A percentile compares a stretch with the other conserved stretches of the same genome.
phyloP scores from a whole-genome alignment of 768 basidiomycete genomes.

The Solioccasus polychromus region DNA sequence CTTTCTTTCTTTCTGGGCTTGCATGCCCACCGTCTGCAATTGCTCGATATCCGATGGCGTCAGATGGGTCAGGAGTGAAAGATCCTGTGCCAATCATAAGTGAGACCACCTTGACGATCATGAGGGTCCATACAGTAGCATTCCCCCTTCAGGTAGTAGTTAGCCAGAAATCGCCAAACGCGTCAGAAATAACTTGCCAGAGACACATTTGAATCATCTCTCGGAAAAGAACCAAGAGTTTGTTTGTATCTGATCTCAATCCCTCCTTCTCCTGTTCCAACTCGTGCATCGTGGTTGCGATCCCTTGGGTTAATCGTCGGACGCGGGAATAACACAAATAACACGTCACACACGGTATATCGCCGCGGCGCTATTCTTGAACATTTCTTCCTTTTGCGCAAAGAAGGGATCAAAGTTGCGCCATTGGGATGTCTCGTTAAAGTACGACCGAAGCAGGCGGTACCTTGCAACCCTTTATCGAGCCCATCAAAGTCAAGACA shows the following conservation, averaged over 20 bases:
- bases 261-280: constrained; percentile 49
- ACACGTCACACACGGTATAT: constrained; percentile 61
- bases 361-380: constrained; percentile 72
- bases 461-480: constrained; percentile 51
- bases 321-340: not conserved
- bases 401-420: constrained; percentile 79
- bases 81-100: constrained; percentile 53
- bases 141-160: constrained; percentile 67
- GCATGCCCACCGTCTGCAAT: constrained; percentile 78
- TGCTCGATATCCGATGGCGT: constrained; percentile 78
- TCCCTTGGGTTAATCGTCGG: constrained; percentile 43
- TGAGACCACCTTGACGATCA: not conserved
- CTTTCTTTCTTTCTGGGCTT: constrained; percentile 74
- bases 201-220: constrained; percentile 92
- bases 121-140: constrained; percentile 63
- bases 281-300: constrained; percentile 70
- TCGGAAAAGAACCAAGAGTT: constrained; percentile 63
- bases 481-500: not conserved
- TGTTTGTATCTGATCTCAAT: constrained; percentile 45
- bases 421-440: constrained; percentile 70
- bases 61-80: constrained; percentile 86
- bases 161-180: not conserved
- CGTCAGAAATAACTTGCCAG: constrained; percentile 40
- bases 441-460: constrained; percentile 73
- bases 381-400: constrained; percentile 74